A percentile compares a stretch with the other conserved stretches of the same genome.
These are phyloP conservation scores for Xylariaceae sp. DNA, from an alignment of 2,329 filamentous ascomycete species.

Conservation along the genomic window DNA sequence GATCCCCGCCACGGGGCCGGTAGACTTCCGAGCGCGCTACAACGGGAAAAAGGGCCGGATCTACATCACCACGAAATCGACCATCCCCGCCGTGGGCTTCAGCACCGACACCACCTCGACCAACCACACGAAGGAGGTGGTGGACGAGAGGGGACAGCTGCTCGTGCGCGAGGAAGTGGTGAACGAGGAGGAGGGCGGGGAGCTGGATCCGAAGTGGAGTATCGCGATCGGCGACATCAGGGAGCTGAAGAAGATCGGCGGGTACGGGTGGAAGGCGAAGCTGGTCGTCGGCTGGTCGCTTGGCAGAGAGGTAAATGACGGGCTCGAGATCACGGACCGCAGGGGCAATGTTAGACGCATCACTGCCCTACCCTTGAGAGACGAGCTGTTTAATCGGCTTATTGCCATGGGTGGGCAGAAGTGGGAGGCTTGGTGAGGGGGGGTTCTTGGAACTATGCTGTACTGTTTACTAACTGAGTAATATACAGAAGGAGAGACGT, in stretches of 20 bases:
- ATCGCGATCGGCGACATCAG: conserved; percentile 64
- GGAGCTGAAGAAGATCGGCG: conserved; percentile 74
- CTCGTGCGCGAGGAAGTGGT: too few relatives aligned
- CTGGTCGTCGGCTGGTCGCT: conserved; percentile 76
- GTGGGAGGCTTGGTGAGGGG: conserved; percentile 67
- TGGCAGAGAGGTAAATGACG: conserved; percentile 68
- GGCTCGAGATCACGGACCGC: conserved; percentile 60
- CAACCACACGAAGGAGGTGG: too few relatives aligned
- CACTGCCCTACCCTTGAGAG: conserved; percentile 65
- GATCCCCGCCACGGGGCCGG: conserved; percentile 53
- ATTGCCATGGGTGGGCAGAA: conserved; percentile 74
- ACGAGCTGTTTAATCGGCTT: conserved; percentile 76
- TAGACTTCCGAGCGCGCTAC: conserved; percentile 70
- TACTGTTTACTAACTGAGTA: too few relatives aligned
- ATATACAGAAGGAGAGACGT: too few relatives aligned
- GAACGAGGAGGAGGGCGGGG: conserved; percentile 45
- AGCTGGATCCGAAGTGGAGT: conserved; percentile 60
- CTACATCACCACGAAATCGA: conserved; percentile 62
- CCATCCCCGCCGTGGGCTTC: conserved; percentile 63
- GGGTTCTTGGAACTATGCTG: too few relatives aligned
- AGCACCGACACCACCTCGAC: conserved; percentile 50
- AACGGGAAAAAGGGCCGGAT: conserved; percentile 66
- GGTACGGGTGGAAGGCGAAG: conserved; percentile 80
- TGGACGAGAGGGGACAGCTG: too few relatives aligned
- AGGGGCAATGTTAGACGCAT: conserved; percentile 52